Evolutionary conservation across 2,329 filamentous ascomycete genomes (phyloP).

Genomic region (Beauveria bassiana): DNA sequence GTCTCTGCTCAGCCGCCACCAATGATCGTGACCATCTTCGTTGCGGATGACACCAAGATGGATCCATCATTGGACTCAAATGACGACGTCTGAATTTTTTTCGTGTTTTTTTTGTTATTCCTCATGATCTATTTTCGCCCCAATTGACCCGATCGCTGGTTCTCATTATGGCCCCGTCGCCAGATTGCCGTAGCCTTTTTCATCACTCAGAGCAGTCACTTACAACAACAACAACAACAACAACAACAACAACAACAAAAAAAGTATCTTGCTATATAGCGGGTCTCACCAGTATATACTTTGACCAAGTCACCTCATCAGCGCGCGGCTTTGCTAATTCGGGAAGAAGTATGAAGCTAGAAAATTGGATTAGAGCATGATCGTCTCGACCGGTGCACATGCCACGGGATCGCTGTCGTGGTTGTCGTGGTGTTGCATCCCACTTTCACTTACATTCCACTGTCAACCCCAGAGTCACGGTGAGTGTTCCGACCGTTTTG

Average conservation of each 20-base stretch:
- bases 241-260: not conserved
- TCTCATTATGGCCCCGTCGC: conserved; percentile 9
- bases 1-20: conserved; percentile 11
- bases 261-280: not conserved
- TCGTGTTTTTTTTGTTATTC: not conserved
- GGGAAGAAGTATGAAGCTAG: not conserved
- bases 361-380: conserved; percentile 6
- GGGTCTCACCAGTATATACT: not conserved
- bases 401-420: conserved; percentile 2
- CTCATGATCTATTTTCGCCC: not conserved
- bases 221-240: not conserved
- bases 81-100: conserved; percentile 3
- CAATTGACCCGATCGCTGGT: conserved; percentile 7
- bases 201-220: not conserved
- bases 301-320: not conserved
- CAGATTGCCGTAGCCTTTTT: conserved; percentile 4
- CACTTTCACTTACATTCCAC: conserved; percentile 12
- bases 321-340: not conserved
- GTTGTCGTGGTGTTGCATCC: conserved; percentile 12
- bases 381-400: not conserved
- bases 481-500: not conserved
- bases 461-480: not conserved
- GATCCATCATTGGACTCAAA: conserved; percentile 10
- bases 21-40: conserved; percentile 1
- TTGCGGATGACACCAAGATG: conserved; percentile 9